phyloP scores from a whole-genome alignment of 495 filamentous ascomycete genomes.

The Neurospora hispaniola region DNA sequence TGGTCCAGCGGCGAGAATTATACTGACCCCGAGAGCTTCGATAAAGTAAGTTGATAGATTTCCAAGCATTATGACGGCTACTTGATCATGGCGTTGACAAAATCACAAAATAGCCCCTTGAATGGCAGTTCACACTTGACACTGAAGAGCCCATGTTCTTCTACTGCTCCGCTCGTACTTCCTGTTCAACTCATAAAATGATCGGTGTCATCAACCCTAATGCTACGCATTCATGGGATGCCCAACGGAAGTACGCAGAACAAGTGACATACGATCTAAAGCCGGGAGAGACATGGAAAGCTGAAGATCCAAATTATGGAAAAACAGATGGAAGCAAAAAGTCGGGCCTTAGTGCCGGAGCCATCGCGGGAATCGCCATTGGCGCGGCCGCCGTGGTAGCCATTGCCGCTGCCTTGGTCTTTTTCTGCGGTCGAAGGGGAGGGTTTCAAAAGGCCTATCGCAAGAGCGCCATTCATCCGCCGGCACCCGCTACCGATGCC shows the following conservation, averaged over 20 bases:
- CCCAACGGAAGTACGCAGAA: constrained; percentile 18
- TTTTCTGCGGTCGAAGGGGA: constrained; percentile 31
- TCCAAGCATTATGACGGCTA: background rate
- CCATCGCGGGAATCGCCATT: constrained; percentile 40
- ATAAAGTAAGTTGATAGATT: background rate
- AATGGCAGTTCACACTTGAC: constrained; percentile 13
- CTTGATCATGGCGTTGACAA: background rate
- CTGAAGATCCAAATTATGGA: too few species aligned
- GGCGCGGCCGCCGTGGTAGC: constrained; percentile 29
- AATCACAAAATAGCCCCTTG: constrained; percentile 27
- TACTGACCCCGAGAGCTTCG: background rate
- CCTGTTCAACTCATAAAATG: constrained; percentile 32
- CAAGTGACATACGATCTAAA: constrained; percentile 22
- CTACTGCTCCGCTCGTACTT: constrained; percentile 45
- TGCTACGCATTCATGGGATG: constrained; percentile 17
- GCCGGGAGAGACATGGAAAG: constrained; percentile 25
- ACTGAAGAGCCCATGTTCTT: constrained; percentile 21
- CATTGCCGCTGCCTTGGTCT: constrained; percentile 28
- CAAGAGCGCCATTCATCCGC: constrained; percentile 1
- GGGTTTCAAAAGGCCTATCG: constrained; percentile 24
- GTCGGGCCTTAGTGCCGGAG: constrained; percentile 21
- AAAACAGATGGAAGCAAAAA: too few species aligned
- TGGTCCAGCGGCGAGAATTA: background rate
- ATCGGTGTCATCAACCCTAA: constrained; percentile 40
- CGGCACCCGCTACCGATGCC: background rate